Base-by-base conservation (phyloP, 768 basidiomycete species). In the Auricularia cornea region DNA sequence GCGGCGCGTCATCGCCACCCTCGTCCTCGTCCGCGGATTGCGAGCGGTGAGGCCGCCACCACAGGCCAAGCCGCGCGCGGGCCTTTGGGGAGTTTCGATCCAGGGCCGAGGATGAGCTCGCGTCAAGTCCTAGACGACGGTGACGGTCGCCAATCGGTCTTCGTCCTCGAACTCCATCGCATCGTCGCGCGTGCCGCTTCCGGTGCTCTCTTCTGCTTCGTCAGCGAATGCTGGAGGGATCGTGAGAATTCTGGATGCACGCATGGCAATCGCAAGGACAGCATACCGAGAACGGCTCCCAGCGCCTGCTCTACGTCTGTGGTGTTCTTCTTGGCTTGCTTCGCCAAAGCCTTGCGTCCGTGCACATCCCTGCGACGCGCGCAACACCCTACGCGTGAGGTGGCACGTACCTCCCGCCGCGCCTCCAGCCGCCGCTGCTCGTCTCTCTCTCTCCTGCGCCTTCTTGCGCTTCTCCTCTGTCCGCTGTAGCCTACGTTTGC, bases 91-190 rank as follows among this genome's bases (percentile, higher is more conserved):
- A 67, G 69, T 32, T 67, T 66, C 6, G 35, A 38, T 38, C 16
- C 35, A 14, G 78, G 75, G 6, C 79, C 85, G 66, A 85, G 81
- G 33, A 83, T 78, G 71, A 87, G 73, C 51, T 79, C 74, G 68
- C 72, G 95, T 92, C 72, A 96, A 92, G 72, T 97, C 92, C 71
- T 97, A 92, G 16, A 92, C 86, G 59, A 97, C 86, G 18, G 93
- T 94, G 54, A 97, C 94, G 20, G 90, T 92, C 52, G 94, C 92
- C 33, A 91, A 80, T 65, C 88, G 82, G 70, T 94, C 88, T 69
- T 93, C 92, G 67, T 88, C 88, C 68, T 90, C 88, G 67, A 85
- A 95, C 71, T 90, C 87, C 71, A 85, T 82, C 62, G 86, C 86
- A 60, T 80, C 77, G 69, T 80, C 72, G 10, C 71, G 69, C 62